These are phyloP conservation scores for Diaporthe citri DNA, from an alignment of 2,329 filamentous ascomycete genomes.

Conservation along the genomic window DNA sequence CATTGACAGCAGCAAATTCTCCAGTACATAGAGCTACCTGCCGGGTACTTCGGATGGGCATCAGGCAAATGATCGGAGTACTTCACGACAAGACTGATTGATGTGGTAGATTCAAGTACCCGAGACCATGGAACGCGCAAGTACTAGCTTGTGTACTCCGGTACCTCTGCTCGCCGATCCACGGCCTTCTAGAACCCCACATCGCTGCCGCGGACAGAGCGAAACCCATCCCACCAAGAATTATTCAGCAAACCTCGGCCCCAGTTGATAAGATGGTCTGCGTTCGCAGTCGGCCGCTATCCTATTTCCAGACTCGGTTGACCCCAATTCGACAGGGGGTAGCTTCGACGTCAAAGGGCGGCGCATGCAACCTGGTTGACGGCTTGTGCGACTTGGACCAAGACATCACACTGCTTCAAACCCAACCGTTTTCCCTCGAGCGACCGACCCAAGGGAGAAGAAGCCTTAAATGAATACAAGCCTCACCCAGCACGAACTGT, in stretches of 20 bases:
- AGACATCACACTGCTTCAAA: neutral
- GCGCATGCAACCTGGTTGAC: neutral
- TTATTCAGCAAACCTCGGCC: conserved; percentile 22
- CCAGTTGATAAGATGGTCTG: conserved; percentile 7
- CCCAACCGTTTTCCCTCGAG: neutral
- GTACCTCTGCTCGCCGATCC: conserved; percentile 29
- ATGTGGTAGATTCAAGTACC: neutral
- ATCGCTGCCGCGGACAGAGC: neutral
- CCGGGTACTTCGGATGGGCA: neutral
- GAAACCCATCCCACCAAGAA: conserved; percentile 9
- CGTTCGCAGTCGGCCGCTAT: conserved; percentile 1
- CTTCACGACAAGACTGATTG: neutral
- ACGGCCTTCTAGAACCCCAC: conserved; percentile 32
- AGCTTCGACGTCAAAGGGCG: neutral
- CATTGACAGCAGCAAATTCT: neutral
- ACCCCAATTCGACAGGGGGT: neutral
- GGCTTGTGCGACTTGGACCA: neutral
- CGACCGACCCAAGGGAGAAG: neutral
- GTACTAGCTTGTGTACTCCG: neutral
- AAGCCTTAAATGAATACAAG: neutral
- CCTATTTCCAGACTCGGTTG: neutral
- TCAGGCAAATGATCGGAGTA: neutral
- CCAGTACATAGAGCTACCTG: neutral
- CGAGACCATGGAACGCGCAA: neutral
- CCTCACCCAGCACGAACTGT: neutral